Conservation (phyloP, 2,329 filamentous ascomycete species). For the Xylariales sp. region DNA sequence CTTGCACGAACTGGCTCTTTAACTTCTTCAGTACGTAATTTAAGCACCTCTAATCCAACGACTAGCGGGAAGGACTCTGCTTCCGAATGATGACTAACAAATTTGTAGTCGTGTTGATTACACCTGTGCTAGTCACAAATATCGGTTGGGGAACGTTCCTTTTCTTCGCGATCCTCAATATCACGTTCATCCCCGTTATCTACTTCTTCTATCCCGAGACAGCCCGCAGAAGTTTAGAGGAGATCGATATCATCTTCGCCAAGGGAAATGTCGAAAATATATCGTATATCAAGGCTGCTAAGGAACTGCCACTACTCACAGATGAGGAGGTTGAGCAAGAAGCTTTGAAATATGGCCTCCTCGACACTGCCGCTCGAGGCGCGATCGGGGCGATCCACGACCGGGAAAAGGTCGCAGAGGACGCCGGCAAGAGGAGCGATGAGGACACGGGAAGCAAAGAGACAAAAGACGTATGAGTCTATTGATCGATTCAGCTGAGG, state of each 20-base stretch:
- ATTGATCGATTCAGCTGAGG: not conserved
- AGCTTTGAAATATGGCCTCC: slow-evolving; percentile 51
- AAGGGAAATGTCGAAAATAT: slow-evolving; percentile 70
- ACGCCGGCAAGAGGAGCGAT: slow-evolving; percentile 42
- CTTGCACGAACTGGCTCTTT: slow-evolving; percentile 59
- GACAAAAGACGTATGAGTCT: slow-evolving; percentile 24
- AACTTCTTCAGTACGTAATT: slow-evolving; percentile 54
- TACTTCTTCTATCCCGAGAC: slow-evolving; percentile 67
- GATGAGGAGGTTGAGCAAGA: slow-evolving; percentile 65
- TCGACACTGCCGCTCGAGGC: slow-evolving; percentile 45
- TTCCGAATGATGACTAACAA: slow-evolving; percentile 20
- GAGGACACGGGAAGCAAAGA: slow-evolving; percentile 42
- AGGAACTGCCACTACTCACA: slow-evolving; percentile 65
- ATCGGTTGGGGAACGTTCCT: slow-evolving; percentile 68
- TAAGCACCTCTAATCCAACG: not conserved
- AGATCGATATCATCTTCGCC: slow-evolving; percentile 70
- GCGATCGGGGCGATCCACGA: slow-evolving; percentile 5
- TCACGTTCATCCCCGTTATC: slow-evolving; percentile 53
- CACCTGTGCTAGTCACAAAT: slow-evolving; percentile 70
- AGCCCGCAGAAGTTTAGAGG: slow-evolving; percentile 61
- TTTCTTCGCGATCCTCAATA: slow-evolving; percentile 52
- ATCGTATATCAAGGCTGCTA: slow-evolving; percentile 68
- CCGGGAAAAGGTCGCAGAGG: slow-evolving; percentile 33
- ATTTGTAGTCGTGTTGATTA: slow-evolving; percentile 65
- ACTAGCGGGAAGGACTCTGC: not conserved